These are phyloP conservation scores for Tolypocladium album DNA, from an alignment of 2,329 filamentous ascomycete species.

Conservation along the genomic window DNA sequence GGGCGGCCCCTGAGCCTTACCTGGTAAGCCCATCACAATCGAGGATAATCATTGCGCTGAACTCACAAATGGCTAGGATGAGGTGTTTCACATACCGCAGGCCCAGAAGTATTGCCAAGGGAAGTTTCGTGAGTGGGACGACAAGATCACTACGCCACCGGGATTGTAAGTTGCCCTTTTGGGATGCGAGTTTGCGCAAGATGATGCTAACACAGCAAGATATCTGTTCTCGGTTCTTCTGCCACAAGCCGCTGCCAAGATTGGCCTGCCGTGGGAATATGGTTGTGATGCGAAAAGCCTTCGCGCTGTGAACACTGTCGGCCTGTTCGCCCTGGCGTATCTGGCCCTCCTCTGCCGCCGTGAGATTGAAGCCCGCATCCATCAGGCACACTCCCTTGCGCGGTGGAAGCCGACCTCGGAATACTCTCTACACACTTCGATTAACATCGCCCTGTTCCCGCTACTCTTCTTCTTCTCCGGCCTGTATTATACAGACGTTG, in stretches of 20 bases:
- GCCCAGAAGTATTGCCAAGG: slow-evolving; percentile 77
- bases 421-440: slow-evolving; percentile 47
- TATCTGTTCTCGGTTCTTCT: slow-evolving; percentile 32
- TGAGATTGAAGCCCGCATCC: slow-evolving; percentile 34
- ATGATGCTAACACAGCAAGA: slow-evolving; percentile 15
- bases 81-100: slow-evolving; percentile 83
- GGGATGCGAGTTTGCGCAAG: neutral
- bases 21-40: slow-evolving; percentile 27
- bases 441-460: slow-evolving; percentile 80
- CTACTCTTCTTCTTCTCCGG: slow-evolving; percentile 92
- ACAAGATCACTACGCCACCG: slow-evolving; percentile 94
- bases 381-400: slow-evolving; percentile 9
- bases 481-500: slow-evolving; percentile 88
- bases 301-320: slow-evolving; percentile 36
- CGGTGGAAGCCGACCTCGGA: slow-evolving; percentile 18
- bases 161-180: slow-evolving; percentile 49
- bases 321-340: slow-evolving; percentile 26
- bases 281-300: slow-evolving; percentile 24
- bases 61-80: slow-evolving; percentile 47
- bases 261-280: slow-evolving; percentile 6
- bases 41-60: neutral
- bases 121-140: slow-evolving; percentile 73
- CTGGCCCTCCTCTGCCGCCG: slow-evolving; percentile 41
- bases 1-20: slow-evolving; percentile 40
- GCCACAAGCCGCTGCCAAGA: slow-evolving; percentile 9